phyloP scores from a whole-genome alignment of 768 basidiomycete species.

The Phanerochaete carnosa region DNA sequence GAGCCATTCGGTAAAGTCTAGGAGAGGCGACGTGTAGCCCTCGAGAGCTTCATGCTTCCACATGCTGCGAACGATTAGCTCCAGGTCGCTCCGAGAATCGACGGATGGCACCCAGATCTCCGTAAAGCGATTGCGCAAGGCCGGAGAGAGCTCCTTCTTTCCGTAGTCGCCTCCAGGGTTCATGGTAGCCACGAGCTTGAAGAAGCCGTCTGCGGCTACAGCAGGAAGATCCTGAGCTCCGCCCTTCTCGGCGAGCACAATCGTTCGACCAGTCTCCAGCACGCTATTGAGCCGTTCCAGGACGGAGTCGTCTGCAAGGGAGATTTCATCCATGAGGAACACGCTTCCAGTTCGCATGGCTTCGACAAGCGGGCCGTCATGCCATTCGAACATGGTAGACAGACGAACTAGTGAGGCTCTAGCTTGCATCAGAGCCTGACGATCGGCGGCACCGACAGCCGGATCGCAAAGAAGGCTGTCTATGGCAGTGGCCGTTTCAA shows the following conservation, averaged over 20 bases:
- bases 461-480: slow-evolving; percentile 16
- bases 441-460: slow-evolving; percentile 30
- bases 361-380: slow-evolving; percentile 91
- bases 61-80: slow-evolving; percentile 67
- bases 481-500: slow-evolving; percentile 21
- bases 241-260: slow-evolving; percentile 92
- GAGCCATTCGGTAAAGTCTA: slow-evolving; percentile 86
- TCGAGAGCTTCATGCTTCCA: slow-evolving; percentile 61
- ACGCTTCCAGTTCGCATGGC: slow-evolving; percentile 86
- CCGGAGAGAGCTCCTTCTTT: slow-evolving; percentile 97
- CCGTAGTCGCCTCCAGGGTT: slow-evolving; percentile 99
- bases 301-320: slow-evolving; percentile 96
- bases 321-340: slow-evolving; percentile 94
- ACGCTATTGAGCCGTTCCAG: slow-evolving; percentile 96
- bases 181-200: slow-evolving; percentile 97
- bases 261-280: slow-evolving; percentile 83
- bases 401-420: slow-evolving; percentile 46
- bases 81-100: slow-evolving; percentile 66
- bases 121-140: slow-evolving; percentile 94
- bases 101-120: slow-evolving; percentile 98
- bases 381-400: slow-evolving; percentile 92
- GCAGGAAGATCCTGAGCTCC: slow-evolving; percentile 68
- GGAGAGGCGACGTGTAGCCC: slow-evolving; percentile 53
- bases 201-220: slow-evolving; percentile 60
- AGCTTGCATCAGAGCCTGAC: slow-evolving; percentile 35